These are phyloP conservation scores for Saccharomycopsis fodiens DNA, from an alignment of 805 yeast species.

Conservation along the genomic window DNA sequence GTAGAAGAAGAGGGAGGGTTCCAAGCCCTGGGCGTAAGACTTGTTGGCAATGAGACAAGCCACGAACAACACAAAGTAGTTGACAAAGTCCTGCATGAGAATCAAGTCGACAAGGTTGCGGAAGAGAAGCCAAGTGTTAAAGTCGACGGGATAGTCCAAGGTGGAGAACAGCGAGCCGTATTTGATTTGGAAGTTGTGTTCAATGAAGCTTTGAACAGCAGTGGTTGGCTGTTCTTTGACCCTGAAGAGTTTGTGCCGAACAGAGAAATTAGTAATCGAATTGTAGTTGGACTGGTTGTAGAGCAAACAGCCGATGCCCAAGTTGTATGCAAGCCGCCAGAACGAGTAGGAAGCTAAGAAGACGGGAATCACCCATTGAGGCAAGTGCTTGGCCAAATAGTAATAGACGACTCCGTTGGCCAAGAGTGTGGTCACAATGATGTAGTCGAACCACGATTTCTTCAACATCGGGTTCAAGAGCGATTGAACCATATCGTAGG, in stretches of 20 bases:
- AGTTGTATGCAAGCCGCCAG: slow-evolving; percentile 72
- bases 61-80: slow-evolving; percentile 58
- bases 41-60: slow-evolving; percentile 31
- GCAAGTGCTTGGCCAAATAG: slow-evolving; percentile 22
- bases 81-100: slow-evolving; percentile 76
- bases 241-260: slow-evolving; percentile 37
- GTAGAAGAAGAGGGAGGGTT: slow-evolving; percentile 36
- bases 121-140: slow-evolving; percentile 76
- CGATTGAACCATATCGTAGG: slow-evolving; percentile 80
- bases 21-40: slow-evolving; percentile 27
- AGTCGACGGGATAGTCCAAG: slow-evolving; percentile 54
- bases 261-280: slow-evolving; percentile 46
- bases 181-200: slow-evolving; percentile 39
- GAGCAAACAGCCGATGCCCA: slow-evolving; percentile 70
- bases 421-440: slow-evolving; percentile 42
- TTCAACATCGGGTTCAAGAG: slow-evolving; percentile 67
- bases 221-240: slow-evolving; percentile 25
- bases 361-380: slow-evolving; percentile 24
- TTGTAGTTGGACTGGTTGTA: slow-evolving; percentile 57
- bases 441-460: slow-evolving; percentile 59
- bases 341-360: slow-evolving; percentile 54
- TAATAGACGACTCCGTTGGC: slow-evolving; percentile 30
- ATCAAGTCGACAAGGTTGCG: slow-evolving; percentile 75
- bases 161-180: slow-evolving; percentile 32
- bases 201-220: slow-evolving; percentile 36